These are phyloP conservation scores for Cordyceps farinosa DNA, from an alignment of 2,329 filamentous ascomycete genomes.

Conservation along the genomic window DNA sequence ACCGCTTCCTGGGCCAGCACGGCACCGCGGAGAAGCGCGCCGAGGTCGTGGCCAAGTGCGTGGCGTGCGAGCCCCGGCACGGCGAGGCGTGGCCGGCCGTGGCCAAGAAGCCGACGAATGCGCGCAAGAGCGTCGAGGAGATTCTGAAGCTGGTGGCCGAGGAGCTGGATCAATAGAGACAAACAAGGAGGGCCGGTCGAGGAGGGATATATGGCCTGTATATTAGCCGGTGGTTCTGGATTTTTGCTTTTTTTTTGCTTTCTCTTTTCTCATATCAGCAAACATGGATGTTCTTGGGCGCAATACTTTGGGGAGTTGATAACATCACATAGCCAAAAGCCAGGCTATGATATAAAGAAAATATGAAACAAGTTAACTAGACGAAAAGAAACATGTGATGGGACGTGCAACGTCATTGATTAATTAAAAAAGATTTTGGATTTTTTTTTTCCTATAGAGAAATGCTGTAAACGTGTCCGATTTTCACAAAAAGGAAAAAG, in stretches of 20 bases:
- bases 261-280: background rate
- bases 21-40: constrained; percentile 89
- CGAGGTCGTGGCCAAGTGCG: constrained; percentile 78
- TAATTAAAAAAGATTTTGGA: background rate
- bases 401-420: background rate
- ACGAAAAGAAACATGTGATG: background rate
- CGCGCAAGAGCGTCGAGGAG: constrained; percentile 70
- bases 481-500: background rate
- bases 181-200: background rate
- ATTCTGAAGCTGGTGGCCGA: constrained; percentile 74
- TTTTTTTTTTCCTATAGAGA: constrained; percentile 1
- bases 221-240: background rate
- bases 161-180: constrained; percentile 32
- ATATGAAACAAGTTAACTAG: background rate
- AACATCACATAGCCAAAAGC: background rate
- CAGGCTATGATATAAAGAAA: background rate
- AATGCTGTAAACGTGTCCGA: background rate
- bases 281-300: background rate
- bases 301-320: background rate
- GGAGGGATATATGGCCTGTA: background rate
- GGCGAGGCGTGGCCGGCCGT: constrained; percentile 88
- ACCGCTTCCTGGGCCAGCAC: constrained; percentile 87
- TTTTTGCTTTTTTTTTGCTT: background rate
- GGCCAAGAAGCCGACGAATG: constrained; percentile 81
- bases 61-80: constrained; percentile 81